phyloP scores from a whole-genome alignment of 345 rosid genomes.

The Cochlearia excelsa region DNA sequence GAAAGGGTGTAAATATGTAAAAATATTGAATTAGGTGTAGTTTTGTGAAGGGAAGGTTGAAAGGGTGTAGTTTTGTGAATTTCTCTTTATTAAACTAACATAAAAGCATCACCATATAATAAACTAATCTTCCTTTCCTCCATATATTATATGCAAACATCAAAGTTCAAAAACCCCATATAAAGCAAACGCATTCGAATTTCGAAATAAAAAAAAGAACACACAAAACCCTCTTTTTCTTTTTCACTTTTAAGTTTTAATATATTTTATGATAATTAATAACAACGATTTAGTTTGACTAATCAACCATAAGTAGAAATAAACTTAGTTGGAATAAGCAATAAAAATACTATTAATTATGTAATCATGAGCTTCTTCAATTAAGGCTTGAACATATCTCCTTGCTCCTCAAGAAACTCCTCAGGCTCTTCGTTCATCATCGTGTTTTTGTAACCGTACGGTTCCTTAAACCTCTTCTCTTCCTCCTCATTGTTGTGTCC shows the following conservation, averaged over 20 bases:
- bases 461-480: constrained; percentile 25
- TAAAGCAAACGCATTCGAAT: constrained; percentile 17
- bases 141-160: constrained; percentile 34
- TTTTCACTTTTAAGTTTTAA: constrained; percentile 26
- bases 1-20: no score
- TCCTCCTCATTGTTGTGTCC: constrained; percentile 22
- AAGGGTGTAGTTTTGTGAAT: no score
- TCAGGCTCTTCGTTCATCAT: constrained; percentile 23
- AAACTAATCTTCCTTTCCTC: constrained; percentile 10
- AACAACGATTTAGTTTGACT: constrained; percentile 33
- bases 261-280: neutral
- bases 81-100: constrained; percentile 10
- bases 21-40: no score
- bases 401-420: constrained; percentile 36
- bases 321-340: constrained; percentile 29
- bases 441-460: constrained; percentile 15
- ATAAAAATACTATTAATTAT: constrained; percentile 2
- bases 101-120: constrained; percentile 21
- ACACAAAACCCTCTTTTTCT: constrained; percentile 7
- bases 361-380: neutral
- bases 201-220: neutral
- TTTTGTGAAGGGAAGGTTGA: no score
- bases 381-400: constrained; percentile 34
- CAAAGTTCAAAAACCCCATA: constrained; percentile 27
- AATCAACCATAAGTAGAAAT: constrained; percentile 29